These are phyloP conservation scores for Saprolegnia parasitica DNA, from an alignment of 352 stramenopile species.

Conservation along the genomic window DNA sequence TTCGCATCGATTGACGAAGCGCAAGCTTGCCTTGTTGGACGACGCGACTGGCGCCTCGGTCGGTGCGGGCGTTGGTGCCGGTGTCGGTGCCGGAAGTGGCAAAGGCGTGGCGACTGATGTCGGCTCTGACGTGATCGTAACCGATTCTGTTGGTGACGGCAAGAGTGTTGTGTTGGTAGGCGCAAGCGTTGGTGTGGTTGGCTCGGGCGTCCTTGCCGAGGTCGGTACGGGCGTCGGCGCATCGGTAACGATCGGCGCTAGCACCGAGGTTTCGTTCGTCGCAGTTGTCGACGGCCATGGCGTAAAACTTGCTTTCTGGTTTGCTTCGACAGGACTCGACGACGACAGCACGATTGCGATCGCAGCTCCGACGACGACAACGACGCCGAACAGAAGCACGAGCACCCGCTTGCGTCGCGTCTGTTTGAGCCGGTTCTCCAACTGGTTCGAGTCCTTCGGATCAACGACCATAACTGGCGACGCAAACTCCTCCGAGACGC, in stretches of 20 bases:
- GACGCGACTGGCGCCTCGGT: background rate
- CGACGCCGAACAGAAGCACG: background rate
- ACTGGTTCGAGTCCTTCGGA: too few relatives aligned
- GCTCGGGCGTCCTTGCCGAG: background rate
- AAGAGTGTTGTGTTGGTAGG: background rate
- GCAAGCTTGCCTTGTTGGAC: background rate
- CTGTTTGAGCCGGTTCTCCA: too few relatives aligned
- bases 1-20: slow-evolving; percentile 8
- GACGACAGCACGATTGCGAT: background rate
- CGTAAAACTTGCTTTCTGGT: background rate
- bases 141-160: background rate
- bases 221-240: background rate
- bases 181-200: background rate
- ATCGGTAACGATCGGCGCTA: background rate
- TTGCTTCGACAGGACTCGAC: background rate
- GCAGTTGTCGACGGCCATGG: background rate
- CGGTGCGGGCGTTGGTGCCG: background rate
- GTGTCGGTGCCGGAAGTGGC: background rate
- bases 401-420: background rate
- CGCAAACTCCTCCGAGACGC: too few relatives aligned
- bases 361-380: background rate
- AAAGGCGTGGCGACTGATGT: background rate
- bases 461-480: too few relatives aligned
- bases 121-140: background rate
- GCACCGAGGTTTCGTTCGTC: background rate